A percentile compares a stretch with the other conserved stretches of the same genome.
phyloP scores from a whole-genome alignment of 2,329 filamentous ascomycete species.

The Trichoderma citrinoviride region DNA sequence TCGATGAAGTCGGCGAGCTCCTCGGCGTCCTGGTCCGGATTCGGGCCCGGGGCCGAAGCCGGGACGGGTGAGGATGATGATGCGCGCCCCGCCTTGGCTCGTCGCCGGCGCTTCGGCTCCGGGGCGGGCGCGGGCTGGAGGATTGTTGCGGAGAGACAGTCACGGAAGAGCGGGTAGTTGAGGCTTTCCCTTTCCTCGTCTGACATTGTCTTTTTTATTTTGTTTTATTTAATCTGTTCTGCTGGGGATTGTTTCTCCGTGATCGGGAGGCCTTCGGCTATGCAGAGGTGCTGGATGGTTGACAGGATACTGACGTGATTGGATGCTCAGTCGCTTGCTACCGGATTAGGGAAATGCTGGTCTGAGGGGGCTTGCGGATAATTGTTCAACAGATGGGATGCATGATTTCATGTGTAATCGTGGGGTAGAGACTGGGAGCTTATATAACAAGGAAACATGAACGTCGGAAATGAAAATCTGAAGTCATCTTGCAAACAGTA shows the following conservation, averaged over 20 bases:
- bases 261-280: background rate
- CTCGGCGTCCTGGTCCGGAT: slow-evolving; percentile 47
- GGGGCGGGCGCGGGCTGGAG: slow-evolving; percentile 54
- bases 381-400: slow-evolving; percentile 7
- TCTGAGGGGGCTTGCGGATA: slow-evolving; percentile 11
- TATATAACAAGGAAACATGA: background rate
- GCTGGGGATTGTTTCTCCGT: background rate
- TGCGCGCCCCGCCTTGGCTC: slow-evolving; percentile 26
- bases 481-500: background rate
- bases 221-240: too few relatives aligned
- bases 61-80: background rate
- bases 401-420: background rate
- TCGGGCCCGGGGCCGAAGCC: slow-evolving; percentile 19
- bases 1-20: slow-evolving; percentile 79
- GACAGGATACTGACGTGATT: slow-evolving; percentile 16
- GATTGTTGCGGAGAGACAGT: slow-evolving; percentile 68
- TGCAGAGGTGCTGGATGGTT: background rate
- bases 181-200: slow-evolving; percentile 23
- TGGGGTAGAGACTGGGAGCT: background rate
- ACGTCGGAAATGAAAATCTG: background rate
- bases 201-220: background rate
- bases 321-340: background rate
- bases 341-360: background rate
- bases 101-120: slow-evolving; percentile 47
- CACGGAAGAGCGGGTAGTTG: slow-evolving; percentile 63